These are phyloP conservation scores for Haematococcus lacustris DNA, from an alignment of 139 green algal species.

Conservation along the genomic window DNA sequence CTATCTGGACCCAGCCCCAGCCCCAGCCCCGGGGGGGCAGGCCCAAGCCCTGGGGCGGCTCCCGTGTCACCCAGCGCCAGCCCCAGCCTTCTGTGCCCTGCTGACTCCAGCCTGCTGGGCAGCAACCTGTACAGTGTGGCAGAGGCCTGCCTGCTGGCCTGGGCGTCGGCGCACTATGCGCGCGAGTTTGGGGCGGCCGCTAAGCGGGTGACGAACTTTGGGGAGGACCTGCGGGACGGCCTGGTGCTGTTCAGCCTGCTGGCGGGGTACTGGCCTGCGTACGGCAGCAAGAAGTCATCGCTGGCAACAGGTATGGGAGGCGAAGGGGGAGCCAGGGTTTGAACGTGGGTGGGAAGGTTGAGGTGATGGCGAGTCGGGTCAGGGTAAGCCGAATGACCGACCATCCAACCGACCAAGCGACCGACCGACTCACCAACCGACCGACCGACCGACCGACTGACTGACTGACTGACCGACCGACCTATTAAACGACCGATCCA, in stretches of 20 bases:
- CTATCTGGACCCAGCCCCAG: too few species aligned
- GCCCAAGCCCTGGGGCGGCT: too few species aligned
- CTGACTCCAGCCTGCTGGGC: slow-evolving; percentile 29
- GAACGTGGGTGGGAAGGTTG: too few species aligned
- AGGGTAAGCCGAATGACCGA: too few species aligned
- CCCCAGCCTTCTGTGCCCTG: slow-evolving; percentile 13
- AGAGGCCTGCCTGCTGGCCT: slow-evolving; percentile 63
- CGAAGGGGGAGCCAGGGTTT: too few species aligned
- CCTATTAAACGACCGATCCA: too few species aligned
- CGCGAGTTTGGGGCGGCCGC: slow-evolving; percentile 38
- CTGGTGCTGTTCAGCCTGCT: slow-evolving; percentile 55
- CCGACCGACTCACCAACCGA: too few species aligned
- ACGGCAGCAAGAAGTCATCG: neutral
- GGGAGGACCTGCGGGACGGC: slow-evolving; percentile 44
- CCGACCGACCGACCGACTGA: too few species aligned
- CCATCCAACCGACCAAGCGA: neutral
- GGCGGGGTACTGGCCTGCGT: slow-evolving; percentile 52
- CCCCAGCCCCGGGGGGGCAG: too few species aligned
- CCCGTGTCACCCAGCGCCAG: too few species aligned
- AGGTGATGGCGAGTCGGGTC: too few species aligned
- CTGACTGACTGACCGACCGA: too few species aligned
- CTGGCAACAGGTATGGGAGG: slow-evolving; percentile 22
- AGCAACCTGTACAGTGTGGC: slow-evolving; percentile 59
- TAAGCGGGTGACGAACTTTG: slow-evolving; percentile 52
- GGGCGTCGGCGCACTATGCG: slow-evolving; percentile 38